Evolutionary conservation across 1,284 basidiomycete species (phyloP).

Genomic region (Gymnopus androsaceus): DNA sequence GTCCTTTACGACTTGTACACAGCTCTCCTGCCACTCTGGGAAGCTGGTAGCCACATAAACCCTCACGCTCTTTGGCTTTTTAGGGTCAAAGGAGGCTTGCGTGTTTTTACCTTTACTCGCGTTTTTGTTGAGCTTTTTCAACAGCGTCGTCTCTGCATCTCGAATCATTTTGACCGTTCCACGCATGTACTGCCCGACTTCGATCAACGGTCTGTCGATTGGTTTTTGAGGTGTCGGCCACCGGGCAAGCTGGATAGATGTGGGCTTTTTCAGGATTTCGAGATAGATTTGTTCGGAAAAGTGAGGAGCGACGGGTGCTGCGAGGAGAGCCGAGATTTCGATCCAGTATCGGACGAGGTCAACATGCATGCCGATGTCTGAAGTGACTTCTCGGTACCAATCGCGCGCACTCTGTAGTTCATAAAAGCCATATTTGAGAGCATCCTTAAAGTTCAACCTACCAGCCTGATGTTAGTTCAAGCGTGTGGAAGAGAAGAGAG

Average conservation of each 20-base stretch:
- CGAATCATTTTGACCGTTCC: conserved; percentile 86
- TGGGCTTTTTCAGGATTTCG: conserved; percentile 70
- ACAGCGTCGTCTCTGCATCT: conserved; percentile 79
- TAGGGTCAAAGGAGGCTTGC: conserved; percentile 69
- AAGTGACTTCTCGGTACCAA: conserved; percentile 94
- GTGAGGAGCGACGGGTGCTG: conserved; percentile 92
- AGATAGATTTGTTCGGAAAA: conserved; percentile 93
- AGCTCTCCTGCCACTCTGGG: conserved; percentile 92
- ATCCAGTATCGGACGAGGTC: conserved; percentile 85
- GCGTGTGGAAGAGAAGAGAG: not conserved
- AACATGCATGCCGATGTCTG: conserved; percentile 88
- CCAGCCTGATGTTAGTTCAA: conserved; percentile 7
- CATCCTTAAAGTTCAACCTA: conserved; percentile 94
- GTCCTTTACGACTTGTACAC: conserved; percentile 76
- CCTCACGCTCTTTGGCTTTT: conserved; percentile 82
- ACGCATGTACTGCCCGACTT: conserved; percentile 84
- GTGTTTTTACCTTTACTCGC: conserved; percentile 49
- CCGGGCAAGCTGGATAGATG: conserved; percentile 80
- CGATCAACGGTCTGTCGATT: conserved; percentile 66
- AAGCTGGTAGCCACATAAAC: conserved; percentile 91
- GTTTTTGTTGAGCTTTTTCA: conserved; percentile 75
- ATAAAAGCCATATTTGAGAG: conserved; percentile 94
- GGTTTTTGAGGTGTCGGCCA: conserved; percentile 71
- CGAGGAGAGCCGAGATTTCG: conserved; percentile 75
- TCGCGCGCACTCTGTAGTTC: conserved; percentile 92